Evolutionary conservation across 2,329 filamentous ascomycete species (phyloP).

Genomic region (Arachnomyces sp.): DNA sequence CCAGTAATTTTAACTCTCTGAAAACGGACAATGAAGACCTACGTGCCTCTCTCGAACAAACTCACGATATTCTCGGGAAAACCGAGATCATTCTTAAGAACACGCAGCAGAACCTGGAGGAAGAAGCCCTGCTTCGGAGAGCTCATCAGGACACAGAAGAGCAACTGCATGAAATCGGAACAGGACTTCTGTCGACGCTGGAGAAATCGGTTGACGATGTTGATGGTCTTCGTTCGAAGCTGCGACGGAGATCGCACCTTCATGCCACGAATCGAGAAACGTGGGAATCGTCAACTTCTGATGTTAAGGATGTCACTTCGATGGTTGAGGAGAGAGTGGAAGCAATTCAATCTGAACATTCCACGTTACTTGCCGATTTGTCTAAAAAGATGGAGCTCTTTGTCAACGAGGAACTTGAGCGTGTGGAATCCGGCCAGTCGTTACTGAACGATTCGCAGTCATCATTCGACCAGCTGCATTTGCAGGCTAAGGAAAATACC

Average conservation of each 20-base stretch:
- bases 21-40: constrained; percentile 86
- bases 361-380: constrained; percentile 59
- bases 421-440: constrained; percentile 61
- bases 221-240: constrained; percentile 73
- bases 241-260: constrained; percentile 75
- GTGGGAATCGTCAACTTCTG: constrained; percentile 69
- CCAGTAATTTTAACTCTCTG: constrained; percentile 75
- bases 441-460: constrained; percentile 64
- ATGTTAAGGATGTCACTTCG: constrained; percentile 68
- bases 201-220: constrained; percentile 73
- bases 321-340: constrained; percentile 69
- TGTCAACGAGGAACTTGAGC: constrained; percentile 64
- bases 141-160: constrained; percentile 82
- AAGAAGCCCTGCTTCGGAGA: constrained; percentile 71
- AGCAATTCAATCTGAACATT: constrained; percentile 65
- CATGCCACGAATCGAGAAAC: constrained; percentile 69
- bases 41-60: constrained; percentile 64
- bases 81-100: constrained; percentile 76
- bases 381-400: constrained; percentile 68
- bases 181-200: constrained; percentile 69
- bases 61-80: constrained; percentile 73
- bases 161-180: constrained; percentile 65
- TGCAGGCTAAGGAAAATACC: constrained; percentile 51
- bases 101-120: constrained; percentile 66
- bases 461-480: constrained; percentile 60